Base-by-base conservation (phyloP, 2,329 filamentous ascomycete species). In the Nakataea oryzae region DNA sequence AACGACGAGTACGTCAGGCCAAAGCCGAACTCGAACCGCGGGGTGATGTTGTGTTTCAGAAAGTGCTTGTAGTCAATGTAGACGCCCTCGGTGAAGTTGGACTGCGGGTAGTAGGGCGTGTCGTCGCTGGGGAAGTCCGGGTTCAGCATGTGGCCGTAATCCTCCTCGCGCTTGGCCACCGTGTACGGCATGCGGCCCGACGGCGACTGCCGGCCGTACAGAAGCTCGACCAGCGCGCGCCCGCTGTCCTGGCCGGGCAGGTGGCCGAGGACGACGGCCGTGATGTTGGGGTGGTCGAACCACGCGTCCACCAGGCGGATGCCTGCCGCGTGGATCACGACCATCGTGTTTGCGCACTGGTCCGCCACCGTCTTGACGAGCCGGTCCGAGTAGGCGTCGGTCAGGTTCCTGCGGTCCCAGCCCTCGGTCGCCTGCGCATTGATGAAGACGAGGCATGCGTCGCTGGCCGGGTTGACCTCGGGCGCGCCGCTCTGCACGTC, bases 371-470 rank as follows among this genome's bases (percentile, higher is more conserved):
- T 78, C 1, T 73, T 73, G 56, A 88, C 78, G 0, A 88, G 73
- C 0, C 71, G 73, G 65, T 89, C 85, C 1, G 82, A 86, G 61
- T 84, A 84, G 63, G 87, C 86, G 69, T 93, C 90, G 32, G 80
- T 79, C 54, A 90, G 76, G 9, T 78, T 79, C 0, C 82, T 76
- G 58, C 85, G 79, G 63, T 90, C 81, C 65, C 81, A 88, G 1
- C 87, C 89, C 73, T 96, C 91, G 1, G 88, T 86, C 1, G 88
- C 84, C 72, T 88, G 90, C 9, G 79, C 82, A 68, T 89, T 89
- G 66, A 84, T 81, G 66, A 88, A 83, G 0, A 88, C 83, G 2
- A 88, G 73, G 65, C 91, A 95, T 8, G 90, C 79, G 67, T 92
- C 81, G 1, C 81, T 78, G 4, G 65, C 70, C 3, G 75, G 69